These are phyloP conservation scores for Ophiostoma tasmaniense DNA, from an alignment of 2,329 filamentous ascomycete species.

Conservation along the genomic window DNA sequence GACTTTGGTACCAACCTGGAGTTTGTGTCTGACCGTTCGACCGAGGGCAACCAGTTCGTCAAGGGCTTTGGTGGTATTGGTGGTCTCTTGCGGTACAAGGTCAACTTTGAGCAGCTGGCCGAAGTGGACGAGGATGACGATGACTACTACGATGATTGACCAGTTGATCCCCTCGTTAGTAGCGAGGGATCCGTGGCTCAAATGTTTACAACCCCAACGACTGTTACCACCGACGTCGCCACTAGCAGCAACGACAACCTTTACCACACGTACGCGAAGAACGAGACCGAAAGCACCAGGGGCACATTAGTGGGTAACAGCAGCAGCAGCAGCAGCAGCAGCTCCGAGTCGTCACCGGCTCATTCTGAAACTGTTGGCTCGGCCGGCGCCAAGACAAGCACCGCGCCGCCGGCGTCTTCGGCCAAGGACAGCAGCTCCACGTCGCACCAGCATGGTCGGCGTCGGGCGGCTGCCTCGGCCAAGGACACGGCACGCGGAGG, in stretches of 20 bases:
- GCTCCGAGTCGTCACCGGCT: constrained; percentile 24
- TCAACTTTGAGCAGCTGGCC: constrained; percentile 98
- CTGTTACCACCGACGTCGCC: constrained; percentile 22
- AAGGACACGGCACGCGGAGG: constrained; percentile 35
- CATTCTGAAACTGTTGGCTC: constrained; percentile 21
- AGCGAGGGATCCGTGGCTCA: constrained; percentile 73
- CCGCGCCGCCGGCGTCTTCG: constrained; percentile 11
- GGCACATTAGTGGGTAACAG: not conserved
- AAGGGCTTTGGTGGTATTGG: constrained; percentile 99
- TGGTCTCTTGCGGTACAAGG: constrained; percentile 95
- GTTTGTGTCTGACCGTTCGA: constrained; percentile 95
- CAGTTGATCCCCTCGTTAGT: constrained; percentile 74
- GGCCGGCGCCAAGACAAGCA: not conserved
- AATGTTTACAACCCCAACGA: constrained; percentile 34
- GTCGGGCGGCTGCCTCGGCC: constrained; percentile 33
- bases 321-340: not conserved
- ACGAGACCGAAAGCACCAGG: constrained; percentile 6
- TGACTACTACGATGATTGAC: constrained; percentile 91
- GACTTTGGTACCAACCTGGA: constrained; percentile 93
- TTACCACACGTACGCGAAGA: not conserved
- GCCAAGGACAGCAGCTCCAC: constrained; percentile 20
- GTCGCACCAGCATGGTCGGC: constrained; percentile 26
- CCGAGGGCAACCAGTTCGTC: constrained; percentile 98
- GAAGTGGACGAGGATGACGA: constrained; percentile 85
- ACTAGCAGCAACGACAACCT: not conserved